Base-by-base conservation (phyloP, 208 protist genomes). In the Porcisia deanei region DNA sequence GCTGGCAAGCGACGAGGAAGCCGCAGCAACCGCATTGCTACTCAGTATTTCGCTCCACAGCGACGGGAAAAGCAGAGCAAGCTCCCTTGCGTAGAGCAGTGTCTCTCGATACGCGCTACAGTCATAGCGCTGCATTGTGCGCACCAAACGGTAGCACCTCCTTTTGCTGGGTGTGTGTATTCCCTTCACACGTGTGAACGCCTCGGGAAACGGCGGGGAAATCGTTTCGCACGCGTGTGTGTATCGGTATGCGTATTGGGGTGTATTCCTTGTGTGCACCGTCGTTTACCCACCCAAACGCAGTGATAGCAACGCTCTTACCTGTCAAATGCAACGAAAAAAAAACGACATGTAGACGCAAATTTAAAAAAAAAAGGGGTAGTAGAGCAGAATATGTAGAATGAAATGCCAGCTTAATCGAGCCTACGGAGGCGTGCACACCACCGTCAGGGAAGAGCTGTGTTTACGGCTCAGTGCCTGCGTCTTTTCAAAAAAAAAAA, bases 81-180 rank as follows among this genome's bases (percentile, higher is more conserved):
- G 58, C 45, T 75, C 58, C 30, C 22, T 49, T 47, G 47, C 71
- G 57, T 75, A 65, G 43, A 45, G 57, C 41, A 75, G 43, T 47
- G 71, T 75, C 58, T 75, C 58, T 34, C 71, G 71, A 65, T 75
- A 75, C 22, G 71, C 25, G 30, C 43, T 8, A 54, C 71, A 75
- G 49, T 45, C 71, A 45, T 47, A 18, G 37, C 41, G 53, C 37
- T 60, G 68, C 68, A 72, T 72, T 18, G 25, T 18, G 25, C 7
- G 30, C 66, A 71, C 47, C 53, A 43, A 71, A 66, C 30, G 22
- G 34, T 41, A 30, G 12, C 47, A 0, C 14, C 66, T 22, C 57
- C 22, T n/a, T 12, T 22, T 1, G 10, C 66, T 30, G 30, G 30
- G 25, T 22, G 10, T n/a, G 66, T 57, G 30, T 14, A 57, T 57